Conservation (phyloP, 345 rosid species). For the Capsella bursapastoris region DNA sequence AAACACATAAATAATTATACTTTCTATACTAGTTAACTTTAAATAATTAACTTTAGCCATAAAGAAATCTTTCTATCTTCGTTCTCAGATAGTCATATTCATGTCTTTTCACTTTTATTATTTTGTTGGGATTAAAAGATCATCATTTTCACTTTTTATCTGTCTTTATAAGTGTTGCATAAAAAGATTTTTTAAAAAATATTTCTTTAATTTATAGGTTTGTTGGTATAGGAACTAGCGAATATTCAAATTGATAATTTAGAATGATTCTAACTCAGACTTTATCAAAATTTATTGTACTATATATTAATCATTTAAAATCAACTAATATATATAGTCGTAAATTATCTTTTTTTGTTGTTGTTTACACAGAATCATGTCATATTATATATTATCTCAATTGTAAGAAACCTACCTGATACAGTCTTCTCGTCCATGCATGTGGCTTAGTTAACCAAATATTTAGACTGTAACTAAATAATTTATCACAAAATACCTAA, state of each 20-base stretch:
- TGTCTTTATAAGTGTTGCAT: conserved; percentile 1
- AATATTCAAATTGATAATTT: conserved; percentile 2
- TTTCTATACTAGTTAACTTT: conserved; percentile 1
- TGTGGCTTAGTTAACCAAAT: conserved; percentile 26
- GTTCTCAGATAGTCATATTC: conserved; percentile 27
- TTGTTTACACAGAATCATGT: background rate
- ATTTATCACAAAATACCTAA: background rate
- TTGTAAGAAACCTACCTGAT: background rate
- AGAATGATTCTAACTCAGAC: background rate
- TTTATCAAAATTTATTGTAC: background rate
- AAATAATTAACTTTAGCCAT: conserved; percentile 21
- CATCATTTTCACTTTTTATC: conserved; percentile 30
- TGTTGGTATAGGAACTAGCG: background rate
- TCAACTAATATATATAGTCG: background rate
- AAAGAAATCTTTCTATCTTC: conserved; percentile 29
- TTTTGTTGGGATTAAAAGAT: background rate
- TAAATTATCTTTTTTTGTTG: background rate
- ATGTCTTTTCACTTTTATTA: conserved; percentile 16
- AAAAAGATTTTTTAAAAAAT: too few relatives aligned
- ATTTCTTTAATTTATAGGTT: too few relatives aligned
- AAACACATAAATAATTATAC: background rate
- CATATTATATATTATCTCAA: background rate
- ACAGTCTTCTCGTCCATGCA: background rate
- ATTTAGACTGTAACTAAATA: background rate
- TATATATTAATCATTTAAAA: background rate